Percentiles rank a stretch among this genome's conserved stretches.
Conservation (phyloP, 2,329 filamentous ascomycete genomes). For the Blumeria hordei region DNA sequence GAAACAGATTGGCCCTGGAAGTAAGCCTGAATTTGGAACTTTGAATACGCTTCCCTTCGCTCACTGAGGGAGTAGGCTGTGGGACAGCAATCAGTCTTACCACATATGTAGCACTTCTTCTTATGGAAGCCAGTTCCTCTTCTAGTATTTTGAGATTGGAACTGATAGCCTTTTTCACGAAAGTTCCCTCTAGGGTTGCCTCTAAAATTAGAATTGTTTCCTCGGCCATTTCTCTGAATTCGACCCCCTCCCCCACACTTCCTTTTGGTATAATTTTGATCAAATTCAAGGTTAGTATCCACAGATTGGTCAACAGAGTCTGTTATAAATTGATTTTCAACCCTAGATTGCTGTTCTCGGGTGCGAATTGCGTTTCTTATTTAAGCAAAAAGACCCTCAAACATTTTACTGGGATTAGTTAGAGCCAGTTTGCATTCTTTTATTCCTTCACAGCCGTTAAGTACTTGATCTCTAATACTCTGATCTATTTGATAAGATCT, state of each 20-base stretch:
- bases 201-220: too few relatives aligned
- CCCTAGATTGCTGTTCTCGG: neutral
- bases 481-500: conserved; percentile 1
- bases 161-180: neutral
- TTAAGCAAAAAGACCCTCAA: neutral
- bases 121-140: neutral
- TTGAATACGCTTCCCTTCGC: neutral
- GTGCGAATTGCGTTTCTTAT: neutral
- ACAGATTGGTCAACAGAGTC: neutral
- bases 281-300: neutral
- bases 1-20: neutral
- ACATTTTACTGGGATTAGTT: neutral
- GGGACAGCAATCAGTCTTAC: neutral
- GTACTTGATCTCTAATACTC: neutral
- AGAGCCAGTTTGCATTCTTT: neutral
- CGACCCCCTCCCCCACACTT: neutral
- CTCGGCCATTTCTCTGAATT: too few relatives aligned
- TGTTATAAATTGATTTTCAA: neutral
- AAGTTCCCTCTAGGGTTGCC: neutral
- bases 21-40: neutral
- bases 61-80: neutral
- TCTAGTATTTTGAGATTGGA: neutral
- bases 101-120: neutral
- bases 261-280: neutral
- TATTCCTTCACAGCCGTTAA: neutral